Conservation (phyloP, 208 protist species). For the Leishmania gerbilli region DNA sequence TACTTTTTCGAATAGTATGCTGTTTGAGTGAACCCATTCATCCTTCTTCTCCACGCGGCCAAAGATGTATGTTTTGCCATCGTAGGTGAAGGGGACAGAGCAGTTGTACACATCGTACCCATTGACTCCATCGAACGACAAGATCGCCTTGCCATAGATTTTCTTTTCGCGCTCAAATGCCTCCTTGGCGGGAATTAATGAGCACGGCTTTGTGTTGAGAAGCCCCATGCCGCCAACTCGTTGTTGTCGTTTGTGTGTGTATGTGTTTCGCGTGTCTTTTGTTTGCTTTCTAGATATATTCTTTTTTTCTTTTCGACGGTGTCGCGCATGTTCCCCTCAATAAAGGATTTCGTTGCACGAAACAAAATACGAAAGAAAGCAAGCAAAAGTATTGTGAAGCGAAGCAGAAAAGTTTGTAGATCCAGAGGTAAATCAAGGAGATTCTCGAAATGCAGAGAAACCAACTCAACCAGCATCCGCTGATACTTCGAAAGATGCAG, state of each 20-base stretch:
- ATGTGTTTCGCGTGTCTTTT: background rate
- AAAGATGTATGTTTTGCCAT: slow-evolving; percentile 58
- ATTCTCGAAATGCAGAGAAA: background rate
- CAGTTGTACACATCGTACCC: slow-evolving; percentile 70
- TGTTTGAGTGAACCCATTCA: slow-evolving; percentile 60
- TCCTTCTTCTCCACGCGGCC: slow-evolving; percentile 57
- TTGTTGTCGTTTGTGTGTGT: background rate
- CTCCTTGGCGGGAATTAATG: slow-evolving; percentile 45
- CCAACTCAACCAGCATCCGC: background rate
- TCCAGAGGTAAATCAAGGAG: background rate
- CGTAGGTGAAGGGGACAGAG: slow-evolving; percentile 59
- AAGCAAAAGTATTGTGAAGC: background rate
- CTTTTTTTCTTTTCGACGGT: background rate
- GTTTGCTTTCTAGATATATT: background rate
- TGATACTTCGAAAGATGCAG: background rate
- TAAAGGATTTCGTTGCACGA: no score
- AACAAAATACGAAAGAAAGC: no score
- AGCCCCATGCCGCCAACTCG: slow-evolving; percentile 25
- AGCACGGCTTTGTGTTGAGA: slow-evolving; percentile 46
- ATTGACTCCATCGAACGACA: slow-evolving; percentile 44
- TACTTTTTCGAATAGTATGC: slow-evolving; percentile 47
- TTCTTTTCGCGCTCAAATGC: slow-evolving; percentile 51
- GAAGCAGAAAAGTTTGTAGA: background rate
- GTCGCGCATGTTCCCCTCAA: background rate
- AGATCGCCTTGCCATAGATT: slow-evolving; percentile 30